Base-by-base conservation (phyloP, 2,329 filamentous ascomycete species). In the Orbilia brochopaga region DNA sequence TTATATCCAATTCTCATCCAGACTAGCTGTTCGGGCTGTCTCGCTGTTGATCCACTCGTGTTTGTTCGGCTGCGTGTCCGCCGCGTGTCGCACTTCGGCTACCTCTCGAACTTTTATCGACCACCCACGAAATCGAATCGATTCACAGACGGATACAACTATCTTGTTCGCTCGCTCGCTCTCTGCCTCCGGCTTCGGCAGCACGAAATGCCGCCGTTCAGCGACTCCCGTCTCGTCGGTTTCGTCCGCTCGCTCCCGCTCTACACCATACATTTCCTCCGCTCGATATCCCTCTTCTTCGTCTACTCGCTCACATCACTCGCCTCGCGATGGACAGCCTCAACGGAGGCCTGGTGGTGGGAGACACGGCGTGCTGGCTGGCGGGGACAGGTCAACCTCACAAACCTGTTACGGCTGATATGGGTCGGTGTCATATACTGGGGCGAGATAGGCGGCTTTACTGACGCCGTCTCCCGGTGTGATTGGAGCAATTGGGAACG, bases 401-500 rank as follows among this genome's bases (percentile, higher is more conserved):
- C 58, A 4, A 89, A 90, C 78, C 79, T 88, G 15, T 79, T 96
- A 74, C 86, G 90, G 17, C 78, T 85, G 11, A 69, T 92, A 51
- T 99, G 94, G 93, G 76, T 92, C 44, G 79, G 90, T 21, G 83
- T 90, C 19, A 77, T 99, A 73, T 86, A 94, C 74, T 94, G 90
- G 87, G 92, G 93, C 0, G 94, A 99, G 81, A 84, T 90, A 69
- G 89, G 85, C 80, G 84, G 88, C 37, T 97, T 95, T 79, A 83
- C 85, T 59, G 85, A 85, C 74, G 87, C 85, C 69, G 85, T 96
- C 15, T 82, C 85, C 63, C 83, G 82, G 57, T 99, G 94, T 79
- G 81, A 85, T 61, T 99, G 94, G 94, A 83, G 86, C 37, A 85
- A 85, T 44, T 99, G 94, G 94, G 94, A 99, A 82, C 84, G 86